A percentile compares a stretch with the other conserved stretches of the same genome.
Conservation (phyloP, 257 asterid genomes). For the Scutellaria minor region DNA sequence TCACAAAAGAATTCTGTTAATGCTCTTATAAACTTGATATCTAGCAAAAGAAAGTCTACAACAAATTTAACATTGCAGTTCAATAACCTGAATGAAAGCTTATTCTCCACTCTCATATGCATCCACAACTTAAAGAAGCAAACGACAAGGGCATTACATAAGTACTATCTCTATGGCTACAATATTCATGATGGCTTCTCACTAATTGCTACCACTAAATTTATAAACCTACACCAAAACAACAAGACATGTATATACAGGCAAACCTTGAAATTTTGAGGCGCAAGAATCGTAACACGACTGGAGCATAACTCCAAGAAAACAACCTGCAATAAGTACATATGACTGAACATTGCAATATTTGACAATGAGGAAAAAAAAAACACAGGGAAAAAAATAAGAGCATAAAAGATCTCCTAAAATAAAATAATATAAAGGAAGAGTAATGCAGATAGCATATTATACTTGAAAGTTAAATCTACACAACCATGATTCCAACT, state of each 20-base stretch:
- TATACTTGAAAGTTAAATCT: not conserved
- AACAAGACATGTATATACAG: not conserved
- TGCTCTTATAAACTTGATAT: constrained; percentile 2
- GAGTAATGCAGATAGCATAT: constrained; percentile 29
- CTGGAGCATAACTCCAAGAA: constrained; percentile 87
- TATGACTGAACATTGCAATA: constrained; percentile 9
- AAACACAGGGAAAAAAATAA: not conserved
- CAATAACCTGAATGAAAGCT: not conserved
- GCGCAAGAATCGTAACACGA: constrained; percentile 73
- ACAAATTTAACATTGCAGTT: constrained; percentile 10
- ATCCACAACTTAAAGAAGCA: constrained; percentile 21
- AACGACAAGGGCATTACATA: not conserved
- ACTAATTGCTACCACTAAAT: constrained; percentile 16
- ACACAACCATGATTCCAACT: constrained; percentile 29
- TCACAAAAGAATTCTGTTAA: not conserved
- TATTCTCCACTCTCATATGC: constrained; percentile 3
- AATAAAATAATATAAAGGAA: not conserved
- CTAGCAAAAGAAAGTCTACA: constrained; percentile 3
- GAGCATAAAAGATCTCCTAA: not conserved
- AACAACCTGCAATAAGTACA: constrained; percentile 61
- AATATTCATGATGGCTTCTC: not conserved
- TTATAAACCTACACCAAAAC: constrained; percentile 6
- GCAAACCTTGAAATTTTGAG: constrained; percentile 71
- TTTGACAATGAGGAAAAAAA: not conserved
- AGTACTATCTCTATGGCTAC: constrained; percentile 10